Conservation (phyloP, 805 yeast genomes). For the Sungouiozyma ichnusensis region DNA sequence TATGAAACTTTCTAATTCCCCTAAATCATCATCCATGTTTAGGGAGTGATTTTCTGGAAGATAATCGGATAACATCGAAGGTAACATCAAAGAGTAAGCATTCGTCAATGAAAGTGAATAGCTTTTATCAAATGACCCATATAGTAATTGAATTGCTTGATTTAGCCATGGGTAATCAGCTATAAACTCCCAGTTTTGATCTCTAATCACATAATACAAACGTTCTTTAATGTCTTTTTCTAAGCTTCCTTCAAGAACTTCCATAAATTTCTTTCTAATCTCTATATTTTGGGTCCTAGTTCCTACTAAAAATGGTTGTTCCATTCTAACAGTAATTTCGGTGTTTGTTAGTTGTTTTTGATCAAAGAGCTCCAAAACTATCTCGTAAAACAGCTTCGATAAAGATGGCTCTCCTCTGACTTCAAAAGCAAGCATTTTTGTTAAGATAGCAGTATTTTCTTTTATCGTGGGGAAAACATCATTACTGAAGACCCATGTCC, state of each 20-base stretch:
- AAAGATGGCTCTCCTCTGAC: constrained; percentile 71
- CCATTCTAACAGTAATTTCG: constrained; percentile 89
- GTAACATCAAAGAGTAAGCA: constrained; percentile 45
- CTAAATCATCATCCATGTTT: constrained; percentile 5
- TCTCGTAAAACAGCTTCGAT: constrained; percentile 71
- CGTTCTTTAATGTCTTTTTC: constrained; percentile 72
- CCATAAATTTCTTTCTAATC: constrained; percentile 69
- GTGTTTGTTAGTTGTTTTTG: constrained; percentile 68
- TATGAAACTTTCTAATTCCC: constrained; percentile 25
- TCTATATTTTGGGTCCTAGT: constrained; percentile 70
- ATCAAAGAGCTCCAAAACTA: constrained; percentile 79
- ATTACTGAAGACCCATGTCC: constrained; percentile 82
- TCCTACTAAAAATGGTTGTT: constrained; percentile 91
- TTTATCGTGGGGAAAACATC: constrained; percentile 89
- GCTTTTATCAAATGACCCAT: constrained; percentile 59
- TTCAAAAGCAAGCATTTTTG: constrained; percentile 91
- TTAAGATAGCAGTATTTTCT: constrained; percentile 87
- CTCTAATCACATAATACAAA: constrained; percentile 76
- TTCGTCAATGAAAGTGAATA: constrained; percentile 37
- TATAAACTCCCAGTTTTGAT: constrained; percentile 93
- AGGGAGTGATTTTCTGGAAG: constrained; percentile 13
- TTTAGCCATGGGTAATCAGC: constrained; percentile 93
- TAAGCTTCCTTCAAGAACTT: constrained; percentile 64
- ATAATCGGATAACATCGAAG: constrained; percentile 10
- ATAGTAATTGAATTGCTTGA: constrained; percentile 80